phyloP scores from a whole-genome alignment of 2,329 filamentous ascomycete species.

The Penicillium sclerotiorum region DNA sequence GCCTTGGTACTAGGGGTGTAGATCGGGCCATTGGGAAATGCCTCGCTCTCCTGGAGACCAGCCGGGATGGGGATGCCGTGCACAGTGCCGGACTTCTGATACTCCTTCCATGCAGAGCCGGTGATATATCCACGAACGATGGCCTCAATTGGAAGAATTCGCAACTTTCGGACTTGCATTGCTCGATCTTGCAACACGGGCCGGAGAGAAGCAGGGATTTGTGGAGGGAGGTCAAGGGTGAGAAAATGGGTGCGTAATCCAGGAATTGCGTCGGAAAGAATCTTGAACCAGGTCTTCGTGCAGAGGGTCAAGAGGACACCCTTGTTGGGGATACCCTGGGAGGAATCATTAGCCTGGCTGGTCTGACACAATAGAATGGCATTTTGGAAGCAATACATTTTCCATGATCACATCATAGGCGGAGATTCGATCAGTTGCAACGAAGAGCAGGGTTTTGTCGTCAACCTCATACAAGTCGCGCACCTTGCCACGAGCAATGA shows the following conservation, averaged over 20 bases:
- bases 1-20: slow-evolving; percentile 88
- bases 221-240: slow-evolving; percentile 57
- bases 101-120: slow-evolving; percentile 80
- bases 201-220: slow-evolving; percentile 52
- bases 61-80: slow-evolving; percentile 72
- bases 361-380: background rate
- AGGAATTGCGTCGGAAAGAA: slow-evolving; percentile 60
- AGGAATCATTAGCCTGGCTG: slow-evolving; percentile 17
- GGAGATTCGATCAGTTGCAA: slow-evolving; percentile 87
- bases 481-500: slow-evolving; percentile 70
- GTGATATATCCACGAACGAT: slow-evolving; percentile 92
- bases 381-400: slow-evolving; percentile 56
- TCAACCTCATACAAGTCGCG: slow-evolving; percentile 78
- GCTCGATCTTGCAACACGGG: slow-evolving; percentile 63
- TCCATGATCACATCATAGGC: slow-evolving; percentile 91
- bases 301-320: slow-evolving; percentile 68
- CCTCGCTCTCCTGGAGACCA: slow-evolving; percentile 71
- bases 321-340: slow-evolving; percentile 67
- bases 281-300: slow-evolving; percentile 68
- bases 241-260: slow-evolving; percentile 66
- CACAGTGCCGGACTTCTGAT: slow-evolving; percentile 72
- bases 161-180: slow-evolving; percentile 75
- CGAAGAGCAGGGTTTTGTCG: slow-evolving; percentile 73
- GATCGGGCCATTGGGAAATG: slow-evolving; percentile 67
- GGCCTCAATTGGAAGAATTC: slow-evolving; percentile 77